Evolutionary conservation across 768 basidiomycete species (phyloP), one percentile per base, ranked within the genome.

Genomic region (Calocybe indica): DNA sequence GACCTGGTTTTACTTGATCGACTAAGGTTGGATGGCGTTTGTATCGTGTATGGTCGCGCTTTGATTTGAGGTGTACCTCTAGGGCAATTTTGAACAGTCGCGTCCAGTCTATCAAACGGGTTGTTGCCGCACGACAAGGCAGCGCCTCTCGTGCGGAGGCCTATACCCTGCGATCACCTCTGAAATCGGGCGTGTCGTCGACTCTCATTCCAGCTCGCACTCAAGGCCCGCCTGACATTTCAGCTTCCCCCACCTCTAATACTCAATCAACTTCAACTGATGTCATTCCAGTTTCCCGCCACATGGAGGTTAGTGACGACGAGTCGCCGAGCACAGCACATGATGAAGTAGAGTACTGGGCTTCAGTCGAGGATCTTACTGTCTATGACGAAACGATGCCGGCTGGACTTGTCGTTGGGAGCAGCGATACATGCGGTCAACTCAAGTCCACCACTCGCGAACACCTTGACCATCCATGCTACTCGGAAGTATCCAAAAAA

Each of bases 401-500:
- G 22, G 22, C 22, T 22, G 22, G 22, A 22, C 22, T 22, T 22
- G 22, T 4, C 22, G 22, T 22, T 22, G 22, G 22, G 22, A 22
- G 22, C 1, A 22, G 22, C 22, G 22, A 22, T 22, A 4, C 22
- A 22, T 22, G 22, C 22, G 22, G 4, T 22, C 22, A 22, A 22
- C 22, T 22, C 22, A 22, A 22, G 22, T 22, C 55, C 5, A 54
- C 60, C 3, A 55, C 53, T 32, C 35, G 41, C 0, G 51, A 54
- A 28, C 53, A 48, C 6, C 47, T 28, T 15, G 47, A 51, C 8
- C 55, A 46, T 48, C 54, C 58, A 44, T 70, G 71, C 53, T 74
- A 74, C 49, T 39, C 46, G 7, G 87, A 90, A 58, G 69, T 88
- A 43, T 65, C 68, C 51, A 63, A 63, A 15, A 75, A 76, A 9